phyloP scores from a whole-genome alignment of 2,329 filamentous ascomycete species.

The Cadophora malorum region DNA sequence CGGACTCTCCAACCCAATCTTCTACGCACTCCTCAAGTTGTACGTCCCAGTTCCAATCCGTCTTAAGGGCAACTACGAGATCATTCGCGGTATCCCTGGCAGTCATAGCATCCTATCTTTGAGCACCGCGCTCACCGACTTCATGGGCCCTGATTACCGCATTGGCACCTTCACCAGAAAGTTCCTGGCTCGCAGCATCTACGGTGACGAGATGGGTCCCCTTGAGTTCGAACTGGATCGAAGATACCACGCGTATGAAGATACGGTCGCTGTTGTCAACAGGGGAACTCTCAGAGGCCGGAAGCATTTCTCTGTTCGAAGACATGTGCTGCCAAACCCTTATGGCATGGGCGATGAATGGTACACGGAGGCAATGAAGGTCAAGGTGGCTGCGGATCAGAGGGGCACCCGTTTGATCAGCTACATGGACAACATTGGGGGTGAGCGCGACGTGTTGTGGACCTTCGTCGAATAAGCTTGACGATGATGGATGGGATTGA shows the following conservation, averaged over 20 bases:
- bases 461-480: not conserved
- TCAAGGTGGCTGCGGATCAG: not conserved
- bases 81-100: not conserved
- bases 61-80: not conserved
- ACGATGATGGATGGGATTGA: not conserved
- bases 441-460: not conserved
- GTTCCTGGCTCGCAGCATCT: not conserved
- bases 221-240: not conserved
- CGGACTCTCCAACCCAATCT: not conserved
- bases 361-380: not conserved
- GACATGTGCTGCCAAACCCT: not conserved
- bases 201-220: not conserved
- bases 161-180: not conserved
- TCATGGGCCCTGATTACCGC: not conserved
- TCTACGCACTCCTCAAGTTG: not conserved
- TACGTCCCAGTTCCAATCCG: not conserved
- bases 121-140: not conserved
- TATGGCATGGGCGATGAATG: not conserved
- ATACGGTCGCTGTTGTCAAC: not conserved
- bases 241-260: not conserved
- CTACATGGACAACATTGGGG: not conserved
- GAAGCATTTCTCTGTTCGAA: not conserved
- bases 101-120: not conserved
- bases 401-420: not conserved
- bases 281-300: not conserved